Evolutionary conservation across 208 protist genomes (phyloP).

Genomic region (Leishmania major): DNA sequence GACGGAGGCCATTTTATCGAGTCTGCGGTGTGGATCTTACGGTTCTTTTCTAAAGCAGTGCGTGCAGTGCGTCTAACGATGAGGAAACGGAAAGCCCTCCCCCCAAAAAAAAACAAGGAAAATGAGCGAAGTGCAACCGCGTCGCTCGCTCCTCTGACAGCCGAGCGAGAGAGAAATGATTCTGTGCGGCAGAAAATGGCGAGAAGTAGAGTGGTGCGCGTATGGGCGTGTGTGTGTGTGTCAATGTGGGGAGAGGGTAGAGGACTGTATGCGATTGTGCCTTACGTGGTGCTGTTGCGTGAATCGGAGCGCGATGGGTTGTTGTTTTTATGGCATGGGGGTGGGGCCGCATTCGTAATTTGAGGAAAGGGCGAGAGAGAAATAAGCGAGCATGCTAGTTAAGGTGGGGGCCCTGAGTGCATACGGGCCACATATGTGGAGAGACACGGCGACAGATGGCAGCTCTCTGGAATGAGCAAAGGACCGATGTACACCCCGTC

Average conservation of each 20-base stretch:
- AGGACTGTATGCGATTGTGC: background rate
- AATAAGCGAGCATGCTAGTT: background rate
- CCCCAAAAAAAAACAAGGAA: too few relatives aligned
- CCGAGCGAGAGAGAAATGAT: background rate
- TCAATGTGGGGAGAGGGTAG: background rate
- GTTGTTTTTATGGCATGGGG: background rate
- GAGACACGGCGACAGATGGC: background rate
- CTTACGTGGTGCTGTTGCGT: background rate
- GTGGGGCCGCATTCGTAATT: background rate
- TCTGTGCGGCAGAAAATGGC: background rate
- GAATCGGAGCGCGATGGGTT: background rate
- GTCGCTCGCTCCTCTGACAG: background rate
- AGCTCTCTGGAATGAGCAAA: background rate
- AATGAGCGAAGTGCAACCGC: background rate
- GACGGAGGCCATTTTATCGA: constrained; percentile 18
- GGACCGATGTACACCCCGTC: background rate
- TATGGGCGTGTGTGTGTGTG: background rate
- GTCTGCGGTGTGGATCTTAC: background rate
- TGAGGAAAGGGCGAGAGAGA: background rate
- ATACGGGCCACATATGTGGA: background rate
- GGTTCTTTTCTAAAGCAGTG: background rate
- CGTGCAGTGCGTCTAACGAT: background rate
- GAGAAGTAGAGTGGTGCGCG: background rate
- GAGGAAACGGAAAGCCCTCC: background rate
- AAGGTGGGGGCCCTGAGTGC: background rate